Conservation (phyloP, 306 rosid species). For the Cicer cuneatum region DNA sequence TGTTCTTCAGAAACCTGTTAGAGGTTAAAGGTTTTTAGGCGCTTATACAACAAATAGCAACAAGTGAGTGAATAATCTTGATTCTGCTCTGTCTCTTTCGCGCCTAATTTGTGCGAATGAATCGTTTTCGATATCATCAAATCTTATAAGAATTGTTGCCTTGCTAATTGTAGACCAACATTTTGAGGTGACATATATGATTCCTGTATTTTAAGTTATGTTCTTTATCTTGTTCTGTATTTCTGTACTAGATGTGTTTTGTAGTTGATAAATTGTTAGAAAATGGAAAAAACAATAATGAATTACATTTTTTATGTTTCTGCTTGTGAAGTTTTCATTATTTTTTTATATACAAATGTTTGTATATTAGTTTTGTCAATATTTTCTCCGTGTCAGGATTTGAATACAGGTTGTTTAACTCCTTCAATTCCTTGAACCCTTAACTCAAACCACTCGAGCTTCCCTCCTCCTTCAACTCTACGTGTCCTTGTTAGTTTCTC, state of each 20-base stretch:
- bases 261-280: conserved; percentile 44
- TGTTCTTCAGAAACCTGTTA: conserved; percentile 83
- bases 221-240: conserved; percentile 44
- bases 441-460: too few species aligned
- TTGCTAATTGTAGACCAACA: conserved; percentile 51
- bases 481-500: too few species aligned
- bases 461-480: too few species aligned
- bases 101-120: conserved; percentile 48
- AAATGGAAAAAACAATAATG: conserved; percentile 1
- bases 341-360: too few species aligned
- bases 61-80: conserved; percentile 49
- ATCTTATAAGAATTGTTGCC: conserved; percentile 52
- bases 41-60: conserved; percentile 42
- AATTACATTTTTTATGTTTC: conserved; percentile 29
- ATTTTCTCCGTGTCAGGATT: too few species aligned
- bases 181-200: conserved; percentile 47
- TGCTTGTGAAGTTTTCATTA: too few species aligned
- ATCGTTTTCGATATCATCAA: conserved; percentile 50
- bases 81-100: conserved; percentile 36
- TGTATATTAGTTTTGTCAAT: too few species aligned
- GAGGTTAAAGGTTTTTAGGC: conserved; percentile 54
- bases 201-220: conserved; percentile 41
- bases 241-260: conserved; percentile 41
- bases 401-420: too few species aligned
- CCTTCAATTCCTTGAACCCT: too few species aligned